Base-by-base conservation (phyloP, 345 rosid genomes). In the Eucalyptus victrix region DNA sequence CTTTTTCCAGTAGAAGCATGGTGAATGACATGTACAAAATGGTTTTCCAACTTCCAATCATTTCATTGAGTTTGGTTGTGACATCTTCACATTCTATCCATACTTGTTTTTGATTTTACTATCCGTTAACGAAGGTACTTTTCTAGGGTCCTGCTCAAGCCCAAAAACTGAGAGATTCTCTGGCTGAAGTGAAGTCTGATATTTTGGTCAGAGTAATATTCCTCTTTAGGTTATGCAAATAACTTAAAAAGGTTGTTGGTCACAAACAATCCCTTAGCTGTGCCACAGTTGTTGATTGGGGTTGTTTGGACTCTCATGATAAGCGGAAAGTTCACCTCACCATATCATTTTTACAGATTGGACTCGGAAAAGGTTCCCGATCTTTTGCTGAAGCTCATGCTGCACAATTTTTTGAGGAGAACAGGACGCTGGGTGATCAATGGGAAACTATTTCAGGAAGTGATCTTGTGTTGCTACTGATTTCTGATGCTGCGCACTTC, bases 401-500 rank as follows among this genome's bases (percentile, higher is more conserved):
- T 87, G 97, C 94, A 76, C 95, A 96, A 6, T 97, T 97, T 91
- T 92, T 96, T 3, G 97, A 96, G 92, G 99, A 96, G 90, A 95
- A 49, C 90, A 95, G 97, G 54, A 96, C 99, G 88, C 87, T 95
- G 89, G 99, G 99, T 83, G 99, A 96, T 88, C 96, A 95, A 76
- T 96, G 94, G 94, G 98, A 97, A 92, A 97, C 99, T 49, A 87
- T 97, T 91, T 92, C 98, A 40, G 95, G 96, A 87, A 97, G 99
- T 81, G 98, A 96, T 92, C 97, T 96, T 88, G 96, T 97, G n/a
- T 87, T 97, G 91, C 92, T 97, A 54, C 93, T 96, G 93, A 96
- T 97, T 89, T 97, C 97, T 87, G 97, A 97, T 94, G 96, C 97
- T 89, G 98, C 97, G 65, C 97, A 96, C 95, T 99, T 96, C 67